Base-by-base conservation (phyloP, 306 rosid genomes). In the Corylus avellana region DNA sequence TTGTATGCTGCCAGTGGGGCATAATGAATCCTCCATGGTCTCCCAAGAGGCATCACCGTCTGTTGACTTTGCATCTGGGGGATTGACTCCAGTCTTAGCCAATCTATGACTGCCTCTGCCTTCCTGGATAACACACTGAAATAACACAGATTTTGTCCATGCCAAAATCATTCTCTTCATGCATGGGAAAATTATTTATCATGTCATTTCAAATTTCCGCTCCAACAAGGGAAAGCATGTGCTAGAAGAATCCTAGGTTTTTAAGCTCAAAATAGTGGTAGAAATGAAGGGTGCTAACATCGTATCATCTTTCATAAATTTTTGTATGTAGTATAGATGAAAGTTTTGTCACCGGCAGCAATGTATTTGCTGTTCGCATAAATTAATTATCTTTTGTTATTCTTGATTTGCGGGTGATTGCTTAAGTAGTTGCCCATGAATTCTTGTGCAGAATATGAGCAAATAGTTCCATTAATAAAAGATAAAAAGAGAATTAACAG, bases 1-100 rank as follows among this genome's bases (percentile, higher is more conserved):
- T 73, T 75, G 92, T 71, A 75, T 86, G 86, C 81, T 91, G 92
- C 90, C 95, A n/a, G 85, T 71, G 75, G 87, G 82, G 48, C 90
- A 77, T 53, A 81, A 77, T 61, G 89, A 87, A 59, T 80, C 58
- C 76, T 69, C 87, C 72, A 14, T 77, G 32, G 80, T 74, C 75
- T 79, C 96, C 35, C 90, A 86, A 86, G 50, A n/a, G 3, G 49
- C 72, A 37, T 27, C 37, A 37, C 50, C 37, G 3, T 1, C 3
- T 67, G 17, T 67, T 39, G 7, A 37, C 29, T 39, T 27, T 18
- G 72, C 29, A 37, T 67, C 6, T 4, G 72, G 29, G 4, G 18
- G 5, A 67, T 18, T 42, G 29, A 18, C 29, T 67, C 72, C 0
- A 1, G 51, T 67, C 72, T 42, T 39, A 42, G 70, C 29, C 72